A percentile compares a stretch with the other conserved stretches of the same genome.
phyloP scores from a whole-genome alignment of 768 basidiomycete genomes.

The Leccinum rimulosum region DNA sequence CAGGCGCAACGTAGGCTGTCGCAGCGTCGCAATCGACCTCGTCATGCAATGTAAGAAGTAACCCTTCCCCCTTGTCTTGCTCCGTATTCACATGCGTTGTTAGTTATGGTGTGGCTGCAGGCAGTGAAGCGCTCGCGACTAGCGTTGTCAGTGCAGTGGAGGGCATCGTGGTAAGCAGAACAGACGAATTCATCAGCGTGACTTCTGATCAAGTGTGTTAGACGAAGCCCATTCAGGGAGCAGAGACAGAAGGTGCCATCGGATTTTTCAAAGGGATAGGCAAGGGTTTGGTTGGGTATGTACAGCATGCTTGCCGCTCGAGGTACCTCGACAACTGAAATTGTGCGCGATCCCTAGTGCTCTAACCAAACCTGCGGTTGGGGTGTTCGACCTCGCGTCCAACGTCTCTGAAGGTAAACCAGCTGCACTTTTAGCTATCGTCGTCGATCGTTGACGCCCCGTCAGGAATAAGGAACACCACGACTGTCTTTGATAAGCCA shows the following conservation, averaged over 20 bases:
- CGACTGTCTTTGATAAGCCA: slow-evolving; percentile 93
- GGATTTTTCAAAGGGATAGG: slow-evolving; percentile 99
- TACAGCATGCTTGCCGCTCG: background rate
- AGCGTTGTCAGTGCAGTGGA: slow-evolving; percentile 96
- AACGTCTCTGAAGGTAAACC: slow-evolving; percentile 84
- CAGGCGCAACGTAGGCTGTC: slow-evolving; percentile 85
- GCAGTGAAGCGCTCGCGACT: slow-evolving; percentile 90
- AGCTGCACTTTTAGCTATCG: background rate
- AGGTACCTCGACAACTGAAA: background rate
- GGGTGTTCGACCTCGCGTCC: slow-evolving; percentile 93
- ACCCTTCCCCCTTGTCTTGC: background rate
- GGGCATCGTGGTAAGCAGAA: slow-evolving; percentile 73
- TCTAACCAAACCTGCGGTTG: slow-evolving; percentile 95
- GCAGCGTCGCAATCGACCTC: slow-evolving; percentile 89
- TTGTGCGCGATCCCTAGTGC: slow-evolving; percentile 44
- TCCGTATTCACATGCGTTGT: background rate
- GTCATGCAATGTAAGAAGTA: slow-evolving; percentile 81
- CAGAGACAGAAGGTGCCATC: slow-evolving; percentile 87
- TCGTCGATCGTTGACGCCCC: slow-evolving; percentile 7
- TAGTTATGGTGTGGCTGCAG: slow-evolving; percentile 94
- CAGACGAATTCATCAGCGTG: slow-evolving; percentile 4
- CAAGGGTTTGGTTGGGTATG: slow-evolving; percentile 90
- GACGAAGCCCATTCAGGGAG: slow-evolving; percentile 98
- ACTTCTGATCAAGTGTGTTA: slow-evolving; percentile 30
- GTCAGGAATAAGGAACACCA: slow-evolving; percentile 93